These are phyloP conservation scores for Ustilago curta DNA, from an alignment of 1,284 basidiomycete species.

Conservation along the genomic window DNA sequence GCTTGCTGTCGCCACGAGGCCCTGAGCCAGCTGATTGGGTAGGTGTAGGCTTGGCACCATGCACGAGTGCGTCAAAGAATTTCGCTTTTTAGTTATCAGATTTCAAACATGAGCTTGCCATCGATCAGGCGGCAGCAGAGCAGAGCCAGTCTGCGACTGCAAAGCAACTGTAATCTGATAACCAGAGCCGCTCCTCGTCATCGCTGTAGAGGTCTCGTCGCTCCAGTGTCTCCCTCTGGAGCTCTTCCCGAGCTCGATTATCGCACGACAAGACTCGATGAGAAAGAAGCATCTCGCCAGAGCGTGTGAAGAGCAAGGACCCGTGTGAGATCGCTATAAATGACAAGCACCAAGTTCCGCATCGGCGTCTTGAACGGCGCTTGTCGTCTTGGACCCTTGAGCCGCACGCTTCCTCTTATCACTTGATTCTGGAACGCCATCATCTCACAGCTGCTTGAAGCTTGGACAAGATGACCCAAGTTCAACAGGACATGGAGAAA, in stretches of 20 bases:
- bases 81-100: conserved; percentile 15
- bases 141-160: too few relatives aligned
- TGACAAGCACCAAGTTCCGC: not conserved
- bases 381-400: not conserved
- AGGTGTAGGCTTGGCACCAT: conserved; percentile 5
- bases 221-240: not conserved
- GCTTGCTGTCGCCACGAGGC: not conserved
- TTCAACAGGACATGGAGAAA: conserved; percentile 4
- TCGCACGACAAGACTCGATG: too few relatives aligned
- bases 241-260: too few relatives aligned
- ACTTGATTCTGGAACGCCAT: not conserved
- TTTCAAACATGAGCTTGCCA: not conserved
- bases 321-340: not conserved
- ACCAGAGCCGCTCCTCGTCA: conserved; percentile 1
- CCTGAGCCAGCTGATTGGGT: conserved; percentile 6
- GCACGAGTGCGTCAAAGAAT: conserved; percentile 22
- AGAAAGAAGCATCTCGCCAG: too few relatives aligned
- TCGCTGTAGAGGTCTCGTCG: not conserved
- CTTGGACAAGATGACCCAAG: not conserved
- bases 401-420: not conserved
- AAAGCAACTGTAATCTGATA: conserved; percentile 4
- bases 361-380: conserved; percentile 5
- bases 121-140: not conserved
- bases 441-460: not conserved
- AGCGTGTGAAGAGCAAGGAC: not conserved